These are phyloP conservation scores for Kluyveromyces dobzhanskii DNA, from an alignment of 805 yeast species.

Conservation along the genomic window DNA sequence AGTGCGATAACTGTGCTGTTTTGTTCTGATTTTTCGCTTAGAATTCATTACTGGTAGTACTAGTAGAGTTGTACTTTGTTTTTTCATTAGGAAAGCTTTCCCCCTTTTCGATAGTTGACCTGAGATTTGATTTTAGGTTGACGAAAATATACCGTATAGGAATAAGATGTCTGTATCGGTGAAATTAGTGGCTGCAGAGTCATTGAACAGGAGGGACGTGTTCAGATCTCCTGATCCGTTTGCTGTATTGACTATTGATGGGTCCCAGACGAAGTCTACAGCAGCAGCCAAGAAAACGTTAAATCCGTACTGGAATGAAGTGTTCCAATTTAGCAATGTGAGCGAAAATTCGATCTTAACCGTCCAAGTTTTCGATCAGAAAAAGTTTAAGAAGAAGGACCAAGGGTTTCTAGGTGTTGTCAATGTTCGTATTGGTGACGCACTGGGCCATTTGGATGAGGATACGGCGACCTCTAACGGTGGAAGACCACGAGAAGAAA, in stretches of 20 bases:
- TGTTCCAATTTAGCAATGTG: slow-evolving; percentile 66
- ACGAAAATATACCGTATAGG: too few species aligned
- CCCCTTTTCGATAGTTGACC: too few species aligned
- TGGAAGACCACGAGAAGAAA: slow-evolving; percentile 47
- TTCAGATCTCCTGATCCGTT: slow-evolving; percentile 96
- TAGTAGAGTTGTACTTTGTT: too few species aligned
- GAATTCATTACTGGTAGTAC: too few species aligned
- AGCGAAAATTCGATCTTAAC: slow-evolving; percentile 78
- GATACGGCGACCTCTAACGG: slow-evolving; percentile 25
- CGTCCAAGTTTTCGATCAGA: slow-evolving; percentile 93
- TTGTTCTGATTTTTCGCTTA: too few species aligned
- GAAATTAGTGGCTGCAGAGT: slow-evolving; percentile 90
- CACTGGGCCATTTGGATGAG: slow-evolving; percentile 50
- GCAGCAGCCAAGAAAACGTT: slow-evolving; percentile 87
- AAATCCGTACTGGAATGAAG: slow-evolving; percentile 97
- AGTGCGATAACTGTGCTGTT: too few species aligned
- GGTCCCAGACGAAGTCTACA: slow-evolving; percentile 91
- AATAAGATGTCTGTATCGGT: slow-evolving; percentile 41
- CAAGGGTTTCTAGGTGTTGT: slow-evolving; percentile 98
- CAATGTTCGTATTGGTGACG: slow-evolving; percentile 83
- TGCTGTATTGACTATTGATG: slow-evolving; percentile 96
- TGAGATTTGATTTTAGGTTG: too few species aligned
- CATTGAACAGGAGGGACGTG: slow-evolving; percentile 89
- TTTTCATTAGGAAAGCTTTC: too few species aligned
- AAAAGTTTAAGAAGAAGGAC: slow-evolving; percentile 94